A percentile compares a stretch with the other conserved stretches of the same genome.
Conservation (phyloP, 352 stramenopile genomes). For the Globisporangium heterothallicum region DNA sequence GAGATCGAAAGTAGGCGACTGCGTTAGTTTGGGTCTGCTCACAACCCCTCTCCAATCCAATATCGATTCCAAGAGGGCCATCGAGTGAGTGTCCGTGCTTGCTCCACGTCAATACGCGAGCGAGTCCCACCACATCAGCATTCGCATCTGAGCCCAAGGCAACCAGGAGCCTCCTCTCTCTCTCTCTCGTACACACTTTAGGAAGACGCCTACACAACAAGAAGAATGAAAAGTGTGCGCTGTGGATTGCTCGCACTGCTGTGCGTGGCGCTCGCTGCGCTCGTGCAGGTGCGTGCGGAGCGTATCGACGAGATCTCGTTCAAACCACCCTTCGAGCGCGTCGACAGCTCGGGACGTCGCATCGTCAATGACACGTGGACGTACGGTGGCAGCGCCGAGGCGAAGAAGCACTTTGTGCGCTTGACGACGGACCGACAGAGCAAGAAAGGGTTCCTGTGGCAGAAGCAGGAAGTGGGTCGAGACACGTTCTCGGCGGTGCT, state of each 20-base stretch:
- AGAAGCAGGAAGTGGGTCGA: slow-evolving; percentile 41
- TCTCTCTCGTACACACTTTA: background rate
- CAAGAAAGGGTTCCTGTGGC: slow-evolving; percentile 80
- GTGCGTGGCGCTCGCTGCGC: slow-evolving; percentile 25
- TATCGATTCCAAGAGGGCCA: background rate
- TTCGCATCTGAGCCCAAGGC: background rate
- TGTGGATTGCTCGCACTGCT: slow-evolving; percentile 21
- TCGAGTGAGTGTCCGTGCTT: background rate
- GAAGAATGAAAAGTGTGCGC: slow-evolving; percentile 6
- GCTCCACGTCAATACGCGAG: background rate
- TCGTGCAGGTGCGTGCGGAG: slow-evolving; percentile 15
- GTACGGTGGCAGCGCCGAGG: slow-evolving; percentile 63
- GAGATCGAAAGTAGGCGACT: too few relatives aligned
- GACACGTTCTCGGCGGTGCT: slow-evolving; percentile 62
- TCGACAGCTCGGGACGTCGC: slow-evolving; percentile 54
- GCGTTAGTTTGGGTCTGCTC: background rate
- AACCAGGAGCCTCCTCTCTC: background rate
- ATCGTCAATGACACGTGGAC: slow-evolving; percentile 75
- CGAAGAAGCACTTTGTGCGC: slow-evolving; percentile 84
- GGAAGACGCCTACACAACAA: background rate
- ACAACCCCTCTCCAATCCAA: background rate
- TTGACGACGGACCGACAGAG: slow-evolving; percentile 86
- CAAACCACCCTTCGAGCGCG: slow-evolving; percentile 63
- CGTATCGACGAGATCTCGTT: slow-evolving; percentile 73
- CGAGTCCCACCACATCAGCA: background rate